Conservation (phyloP, 768 basidiomycete genomes). For the Tulasnella sp. region DNA sequence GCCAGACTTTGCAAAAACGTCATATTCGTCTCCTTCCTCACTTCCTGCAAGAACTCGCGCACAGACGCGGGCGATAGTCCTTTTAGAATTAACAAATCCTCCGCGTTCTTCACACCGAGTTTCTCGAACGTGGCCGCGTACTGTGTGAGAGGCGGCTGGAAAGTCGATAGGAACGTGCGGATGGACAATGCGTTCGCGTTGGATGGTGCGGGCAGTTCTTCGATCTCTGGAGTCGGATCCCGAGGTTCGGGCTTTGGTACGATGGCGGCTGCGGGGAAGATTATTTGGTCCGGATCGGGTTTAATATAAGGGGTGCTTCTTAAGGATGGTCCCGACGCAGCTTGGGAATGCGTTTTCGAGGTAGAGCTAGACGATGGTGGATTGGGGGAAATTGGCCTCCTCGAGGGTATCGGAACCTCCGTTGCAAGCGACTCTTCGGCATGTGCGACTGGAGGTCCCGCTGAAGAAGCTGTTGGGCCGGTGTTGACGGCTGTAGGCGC, state of each 20-base stretch:
- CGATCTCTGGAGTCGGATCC: background rate
- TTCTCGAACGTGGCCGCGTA: background rate
- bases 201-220: background rate
- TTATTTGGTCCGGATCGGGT: background rate
- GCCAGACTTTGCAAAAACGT: background rate
- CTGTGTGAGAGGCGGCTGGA: background rate
- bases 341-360: background rate
- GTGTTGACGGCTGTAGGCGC: no score
- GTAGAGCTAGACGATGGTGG: no score
- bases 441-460: no score
- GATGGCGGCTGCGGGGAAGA: background rate
- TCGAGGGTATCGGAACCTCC: no score
- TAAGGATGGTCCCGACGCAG: background rate
- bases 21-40: background rate
- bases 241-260: background rate
- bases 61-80: background rate
- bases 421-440: no score
- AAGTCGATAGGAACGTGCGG: background rate
- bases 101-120: background rate
- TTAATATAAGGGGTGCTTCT: background rate
- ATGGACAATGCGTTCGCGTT: background rate
- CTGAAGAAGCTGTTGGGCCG: no score
- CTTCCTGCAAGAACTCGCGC: background rate
- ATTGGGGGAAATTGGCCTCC: no score
- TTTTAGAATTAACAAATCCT: background rate